phyloP scores from a whole-genome alignment of 306 rosid species.

The Medicago truncatula region DNA sequence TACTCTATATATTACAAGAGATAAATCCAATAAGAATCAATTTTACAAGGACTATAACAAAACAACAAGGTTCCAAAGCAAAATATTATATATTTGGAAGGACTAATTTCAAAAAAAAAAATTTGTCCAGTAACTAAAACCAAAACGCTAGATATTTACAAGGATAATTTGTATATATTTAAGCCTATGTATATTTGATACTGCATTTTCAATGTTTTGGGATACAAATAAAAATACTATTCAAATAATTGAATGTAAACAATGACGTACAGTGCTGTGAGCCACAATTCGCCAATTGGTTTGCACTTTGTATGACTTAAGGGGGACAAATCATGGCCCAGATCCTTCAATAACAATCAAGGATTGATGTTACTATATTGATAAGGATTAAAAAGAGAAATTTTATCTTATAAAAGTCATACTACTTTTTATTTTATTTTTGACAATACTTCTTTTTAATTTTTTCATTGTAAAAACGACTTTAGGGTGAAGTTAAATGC shows the following conservation, averaged over 20 bases:
- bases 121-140: no score
- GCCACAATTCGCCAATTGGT: constrained; percentile 39
- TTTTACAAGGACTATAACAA: no score
- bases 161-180: no score
- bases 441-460: no score
- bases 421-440: no score
- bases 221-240: background rate
- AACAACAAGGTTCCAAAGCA: no score
- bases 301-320: constrained; percentile 23
- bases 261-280: background rate
- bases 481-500: background rate
- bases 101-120: no score
- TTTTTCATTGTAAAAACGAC: background rate
- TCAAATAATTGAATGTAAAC: constrained; percentile 24
- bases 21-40: no score
- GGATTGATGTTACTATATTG: background rate
- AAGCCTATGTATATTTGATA: background rate
- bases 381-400: background rate
- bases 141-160: no score
- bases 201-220: background rate
- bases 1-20: no score
- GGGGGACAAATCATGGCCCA: constrained; percentile 35
- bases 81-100: no score
- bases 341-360: constrained; percentile 23
- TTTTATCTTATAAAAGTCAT: background rate